A percentile compares a stretch with the other conserved stretches of the same genome.
phyloP scores from a whole-genome alignment of 768 basidiomycete genomes.

The Holtermanniella nyarrowii region DNA sequence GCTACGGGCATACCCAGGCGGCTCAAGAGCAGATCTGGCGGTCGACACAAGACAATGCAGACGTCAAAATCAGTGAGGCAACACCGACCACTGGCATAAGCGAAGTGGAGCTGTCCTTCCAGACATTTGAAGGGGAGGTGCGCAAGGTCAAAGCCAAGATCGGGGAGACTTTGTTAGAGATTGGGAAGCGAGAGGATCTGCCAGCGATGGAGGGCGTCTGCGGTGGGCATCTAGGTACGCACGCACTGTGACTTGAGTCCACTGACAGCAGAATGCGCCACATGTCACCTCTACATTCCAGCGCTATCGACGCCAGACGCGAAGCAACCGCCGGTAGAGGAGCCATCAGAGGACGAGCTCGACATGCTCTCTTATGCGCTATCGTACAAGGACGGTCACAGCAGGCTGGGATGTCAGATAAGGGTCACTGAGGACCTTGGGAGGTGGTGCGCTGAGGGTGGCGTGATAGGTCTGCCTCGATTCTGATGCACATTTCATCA shows the following conservation, averaged over 20 bases:
- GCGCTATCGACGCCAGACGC: not conserved
- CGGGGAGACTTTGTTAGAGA: slow-evolving; percentile 27
- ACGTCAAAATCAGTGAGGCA: not conserved
- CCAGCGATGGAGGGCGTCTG: slow-evolving; percentile 36
- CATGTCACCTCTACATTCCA: slow-evolving; percentile 35
- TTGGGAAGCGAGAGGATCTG: slow-evolving; percentile 27
- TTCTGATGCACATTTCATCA: too few species aligned
- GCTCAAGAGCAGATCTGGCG: slow-evolving; percentile 44
- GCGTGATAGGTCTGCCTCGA: slow-evolving; percentile 30
- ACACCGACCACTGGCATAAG: not conserved
- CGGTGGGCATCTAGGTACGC: slow-evolving; percentile 35
- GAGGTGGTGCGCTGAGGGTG: slow-evolving; percentile 22
- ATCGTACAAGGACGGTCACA: slow-evolving; percentile 24
- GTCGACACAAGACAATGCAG: not conserved
- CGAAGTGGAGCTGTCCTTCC: slow-evolving; percentile 20
- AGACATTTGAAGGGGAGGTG: slow-evolving; percentile 28
- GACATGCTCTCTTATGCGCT: slow-evolving; percentile 39
- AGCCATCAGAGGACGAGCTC: slow-evolving; percentile 28
- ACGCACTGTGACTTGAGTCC: not conserved
- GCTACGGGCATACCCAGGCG: slow-evolving; percentile 56
- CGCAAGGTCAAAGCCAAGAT: slow-evolving; percentile 12
- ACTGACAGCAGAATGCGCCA: slow-evolving; percentile 32
- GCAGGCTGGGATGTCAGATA: slow-evolving; percentile 36
- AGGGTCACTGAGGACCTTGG: slow-evolving; percentile 25
- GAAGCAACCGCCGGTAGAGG: slow-evolving; percentile 10